Evolutionary conservation across 2,329 filamentous ascomycete genomes (phyloP), one percentile per base, ranked within the genome.

Genomic region (Acephala macrosclerotiorum): DNA sequence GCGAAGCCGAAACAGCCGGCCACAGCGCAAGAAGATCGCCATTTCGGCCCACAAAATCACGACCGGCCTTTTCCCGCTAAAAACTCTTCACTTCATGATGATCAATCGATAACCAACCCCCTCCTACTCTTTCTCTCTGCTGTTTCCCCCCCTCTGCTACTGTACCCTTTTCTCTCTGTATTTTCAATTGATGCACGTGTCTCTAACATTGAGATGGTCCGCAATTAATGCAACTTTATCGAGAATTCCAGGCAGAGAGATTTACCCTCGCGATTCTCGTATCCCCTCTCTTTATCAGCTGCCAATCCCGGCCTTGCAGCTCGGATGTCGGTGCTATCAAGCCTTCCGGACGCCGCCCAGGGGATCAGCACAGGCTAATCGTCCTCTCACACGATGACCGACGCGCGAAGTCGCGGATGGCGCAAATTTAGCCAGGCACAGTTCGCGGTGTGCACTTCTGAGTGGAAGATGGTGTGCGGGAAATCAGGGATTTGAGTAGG

Each of bases 61-160:
- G 25, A 26, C 25, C 29, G 33, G 25, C 49, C 29, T 53, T 53
- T 53, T 25, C n/a, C 45, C 7, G 11, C 45, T n/a, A 16, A 12
- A 42, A n/a, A 5, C 2, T n/a, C n/a, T 6, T 42, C 40, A 42
- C 40, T n/a, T 42, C 40, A 5, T 42, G 40, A 22, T 25, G 45
- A 49, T 49, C 45, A 49, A 49, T 49, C 45, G 45, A 49, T 49
- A 49, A 49, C 4, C 5, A 49, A 49, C 11, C 20, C 45, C 45
- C 45, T 25, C 3, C 18, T 49, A 45, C 12, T n/a, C 7, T 4
- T 49, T 12, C 4, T 20, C 45, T 9, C 20, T 49, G 11, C 18
- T 25, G 8, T 49, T 4, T 20, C 45, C 22, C 22, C 45, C 6
- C 14, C 18, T 4, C 45, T 22, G 3, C 5, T 12, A 12, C 12